Percentiles rank a stretch among this genome's conserved stretches.
These are phyloP conservation scores for Vicia sativa DNA, from an alignment of 306 rosid genomes.

Conservation along the genomic window DNA sequence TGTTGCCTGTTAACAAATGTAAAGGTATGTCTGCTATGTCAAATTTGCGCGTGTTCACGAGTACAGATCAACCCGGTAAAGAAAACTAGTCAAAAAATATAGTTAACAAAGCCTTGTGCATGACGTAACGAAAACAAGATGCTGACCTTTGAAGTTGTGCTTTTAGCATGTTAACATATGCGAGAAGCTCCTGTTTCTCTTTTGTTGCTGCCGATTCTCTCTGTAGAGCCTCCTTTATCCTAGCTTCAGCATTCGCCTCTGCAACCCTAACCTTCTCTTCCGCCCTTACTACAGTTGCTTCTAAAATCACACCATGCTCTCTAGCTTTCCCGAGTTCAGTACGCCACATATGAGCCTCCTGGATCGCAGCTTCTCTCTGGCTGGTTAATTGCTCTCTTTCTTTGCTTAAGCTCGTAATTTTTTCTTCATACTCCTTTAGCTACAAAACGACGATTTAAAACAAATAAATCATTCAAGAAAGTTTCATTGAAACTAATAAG, in stretches of 20 bases:
- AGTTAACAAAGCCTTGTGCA: conserved; percentile 11
- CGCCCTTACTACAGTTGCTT: conserved; percentile 85
- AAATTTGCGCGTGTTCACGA: conserved; percentile 1
- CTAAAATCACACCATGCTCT: conserved; percentile 82
- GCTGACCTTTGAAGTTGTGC: conserved; percentile 88
- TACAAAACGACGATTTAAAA: conserved; percentile 42
- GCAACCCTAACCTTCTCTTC: conserved; percentile 93
- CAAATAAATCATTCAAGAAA: conserved; percentile 25
- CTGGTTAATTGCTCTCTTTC: conserved; percentile 76
- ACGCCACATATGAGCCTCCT: conserved; percentile 96
- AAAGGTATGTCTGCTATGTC: conserved; percentile 30
- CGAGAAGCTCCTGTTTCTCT: conserved; percentile 87
- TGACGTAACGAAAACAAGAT: conserved; percentile 39
- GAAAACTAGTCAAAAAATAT: neutral
- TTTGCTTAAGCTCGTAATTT: conserved; percentile 52
- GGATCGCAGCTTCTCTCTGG: conserved; percentile 81
- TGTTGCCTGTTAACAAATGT: conserved; percentile 64
- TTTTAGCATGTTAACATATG: conserved; percentile 75
- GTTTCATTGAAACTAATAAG: conserved; percentile 20
- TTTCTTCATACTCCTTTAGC: conserved; percentile 74
- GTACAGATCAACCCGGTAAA: neutral
- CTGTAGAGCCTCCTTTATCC: conserved; percentile 79
- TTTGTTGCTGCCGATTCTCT: conserved; percentile 68
- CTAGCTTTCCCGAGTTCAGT: conserved; percentile 95
- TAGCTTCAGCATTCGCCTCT: conserved; percentile 74